Percentiles rank a stretch among this genome's conserved stretches.
phyloP scores from a whole-genome alignment of 2,329 filamentous ascomycete species.

The Xylaria hypoxylon region DNA sequence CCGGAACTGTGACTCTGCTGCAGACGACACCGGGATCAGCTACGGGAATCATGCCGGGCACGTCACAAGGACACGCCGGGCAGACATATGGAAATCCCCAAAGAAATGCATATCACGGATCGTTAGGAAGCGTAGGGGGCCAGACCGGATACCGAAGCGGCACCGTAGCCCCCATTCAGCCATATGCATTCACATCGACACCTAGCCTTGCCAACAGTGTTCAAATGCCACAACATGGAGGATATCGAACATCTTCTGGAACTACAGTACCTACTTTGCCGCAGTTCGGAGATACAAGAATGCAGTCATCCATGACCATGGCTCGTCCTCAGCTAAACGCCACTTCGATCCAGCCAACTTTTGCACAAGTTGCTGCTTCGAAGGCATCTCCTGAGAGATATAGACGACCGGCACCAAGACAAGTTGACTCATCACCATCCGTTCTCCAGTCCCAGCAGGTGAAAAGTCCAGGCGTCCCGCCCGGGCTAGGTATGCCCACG shows the following conservation, averaged over 20 bases:
- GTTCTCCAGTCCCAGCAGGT: slow-evolving; percentile 48
- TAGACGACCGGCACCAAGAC: slow-evolving; percentile 71
- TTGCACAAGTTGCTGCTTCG: slow-evolving; percentile 66
- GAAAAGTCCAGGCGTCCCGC: slow-evolving; percentile 58
- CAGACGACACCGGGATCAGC: slow-evolving; percentile 77
- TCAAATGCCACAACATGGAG: slow-evolving; percentile 63
- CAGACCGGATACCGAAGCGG: slow-evolving; percentile 66
- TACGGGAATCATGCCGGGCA: slow-evolving; percentile 66
- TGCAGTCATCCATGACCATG: slow-evolving; percentile 55
- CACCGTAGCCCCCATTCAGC: slow-evolving; percentile 71
- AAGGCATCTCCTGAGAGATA: slow-evolving; percentile 87
- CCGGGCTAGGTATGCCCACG: slow-evolving; percentile 65
- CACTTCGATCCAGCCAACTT: slow-evolving; percentile 62
- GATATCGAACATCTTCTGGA: slow-evolving; percentile 62
- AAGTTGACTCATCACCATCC: slow-evolving; percentile 60
- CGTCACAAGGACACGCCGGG: slow-evolving; percentile 61
- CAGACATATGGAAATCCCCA: slow-evolving; percentile 64
- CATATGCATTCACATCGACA: slow-evolving; percentile 81
- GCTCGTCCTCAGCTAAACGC: slow-evolving; percentile 58
- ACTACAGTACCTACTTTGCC: slow-evolving; percentile 57
- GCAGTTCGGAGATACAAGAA: slow-evolving; percentile 55
- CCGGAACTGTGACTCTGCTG: slow-evolving; percentile 78
- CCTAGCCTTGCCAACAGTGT: slow-evolving; percentile 69
- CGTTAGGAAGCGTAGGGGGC: slow-evolving; percentile 58
- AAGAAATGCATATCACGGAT: slow-evolving; percentile 64